These are phyloP conservation scores for Tolypocladium amazonense DNA, from an alignment of 2,329 filamentous ascomycete species.

Conservation along the genomic window DNA sequence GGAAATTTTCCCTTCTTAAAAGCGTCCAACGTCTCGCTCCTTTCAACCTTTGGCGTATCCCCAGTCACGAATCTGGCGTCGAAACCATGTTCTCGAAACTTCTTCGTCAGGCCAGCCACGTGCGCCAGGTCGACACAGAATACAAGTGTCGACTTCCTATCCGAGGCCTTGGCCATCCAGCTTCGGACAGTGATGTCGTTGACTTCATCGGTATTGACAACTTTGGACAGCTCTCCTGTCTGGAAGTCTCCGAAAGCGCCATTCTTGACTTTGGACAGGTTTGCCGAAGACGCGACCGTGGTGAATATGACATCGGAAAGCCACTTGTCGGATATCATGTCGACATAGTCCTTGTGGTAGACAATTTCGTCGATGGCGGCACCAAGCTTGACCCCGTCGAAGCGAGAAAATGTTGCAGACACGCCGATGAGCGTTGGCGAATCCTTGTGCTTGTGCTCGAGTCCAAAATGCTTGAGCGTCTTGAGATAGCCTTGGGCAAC, in stretches of 20 bases:
- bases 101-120: conserved; percentile 60
- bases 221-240: conserved; percentile 62
- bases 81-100: conserved; percentile 67
- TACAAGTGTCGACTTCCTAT: conserved; percentile 74
- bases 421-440: conserved; percentile 72
- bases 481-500: conserved; percentile 73
- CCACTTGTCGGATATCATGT: conserved; percentile 79
- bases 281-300: conserved; percentile 73
- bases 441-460: conserved; percentile 35
- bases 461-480: conserved; percentile 67
- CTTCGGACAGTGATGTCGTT: conserved; percentile 80
- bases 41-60: conserved; percentile 58
- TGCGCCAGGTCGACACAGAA: conserved; percentile 92
- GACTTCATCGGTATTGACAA: conserved; percentile 69
- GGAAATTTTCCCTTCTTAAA: conserved; percentile 73
- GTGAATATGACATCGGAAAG: conserved; percentile 88
- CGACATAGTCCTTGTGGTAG: conserved; percentile 69
- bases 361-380: conserved; percentile 89
- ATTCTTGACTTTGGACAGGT: conserved; percentile 60
- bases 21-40: conserved; percentile 59
- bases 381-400: conserved; percentile 74
- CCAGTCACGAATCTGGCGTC: conserved; percentile 84
- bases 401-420: conserved; percentile 68
- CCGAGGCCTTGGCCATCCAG: conserved; percentile 68
- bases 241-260: conserved; percentile 65